Percentiles rank a stretch among this genome's conserved stretches.
phyloP scores from a whole-genome alignment of 2,329 filamentous ascomycete species.

The Penicillium aurantiogriseum region DNA sequence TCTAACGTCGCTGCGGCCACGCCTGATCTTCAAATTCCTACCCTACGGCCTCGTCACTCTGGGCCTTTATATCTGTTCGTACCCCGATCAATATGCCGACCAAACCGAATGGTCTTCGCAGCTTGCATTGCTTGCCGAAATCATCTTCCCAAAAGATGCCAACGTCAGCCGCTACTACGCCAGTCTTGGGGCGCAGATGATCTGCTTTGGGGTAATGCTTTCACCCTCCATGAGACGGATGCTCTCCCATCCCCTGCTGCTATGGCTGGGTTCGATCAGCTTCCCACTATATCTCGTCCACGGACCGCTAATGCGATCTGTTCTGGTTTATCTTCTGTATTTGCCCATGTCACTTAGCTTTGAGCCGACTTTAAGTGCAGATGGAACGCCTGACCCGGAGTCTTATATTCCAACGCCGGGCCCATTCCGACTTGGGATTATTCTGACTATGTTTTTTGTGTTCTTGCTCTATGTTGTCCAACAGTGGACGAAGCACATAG shows the following conservation, averaged over 20 bases:
- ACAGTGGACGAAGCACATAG: conserved; percentile 55
- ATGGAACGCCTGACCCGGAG: conserved; percentile 32
- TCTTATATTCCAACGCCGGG: conserved; percentile 39
- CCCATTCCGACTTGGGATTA: conserved; percentile 38
- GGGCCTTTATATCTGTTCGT: conserved; percentile 60
- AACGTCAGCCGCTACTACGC: conserved; percentile 54
- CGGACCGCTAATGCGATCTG: conserved; percentile 58
- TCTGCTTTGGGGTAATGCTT: conserved; percentile 54
- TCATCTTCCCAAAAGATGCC: conserved; percentile 38
- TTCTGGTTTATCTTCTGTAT: conserved; percentile 62
- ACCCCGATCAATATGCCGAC: conserved; percentile 56
- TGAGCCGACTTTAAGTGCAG: conserved; percentile 5
- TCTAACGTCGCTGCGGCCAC: conserved; percentile 44
- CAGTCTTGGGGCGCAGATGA: conserved; percentile 49
- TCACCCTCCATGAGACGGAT: conserved; percentile 52
- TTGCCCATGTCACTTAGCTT: conserved; percentile 36
- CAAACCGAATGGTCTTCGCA: conserved; percentile 54
- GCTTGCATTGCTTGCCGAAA: conserved; percentile 16
- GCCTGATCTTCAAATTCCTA: conserved; percentile 44
- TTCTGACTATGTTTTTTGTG: conserved; percentile 48
- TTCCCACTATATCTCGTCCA: conserved; percentile 66
- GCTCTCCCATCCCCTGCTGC: conserved; percentile 55
- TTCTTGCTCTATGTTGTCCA: conserved; percentile 49
- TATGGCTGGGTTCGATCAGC: conserved; percentile 63
- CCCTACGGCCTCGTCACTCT: conserved; percentile 51